Conservation (phyloP, 257 asterid species). For the Nicotiana otophora region DNA sequence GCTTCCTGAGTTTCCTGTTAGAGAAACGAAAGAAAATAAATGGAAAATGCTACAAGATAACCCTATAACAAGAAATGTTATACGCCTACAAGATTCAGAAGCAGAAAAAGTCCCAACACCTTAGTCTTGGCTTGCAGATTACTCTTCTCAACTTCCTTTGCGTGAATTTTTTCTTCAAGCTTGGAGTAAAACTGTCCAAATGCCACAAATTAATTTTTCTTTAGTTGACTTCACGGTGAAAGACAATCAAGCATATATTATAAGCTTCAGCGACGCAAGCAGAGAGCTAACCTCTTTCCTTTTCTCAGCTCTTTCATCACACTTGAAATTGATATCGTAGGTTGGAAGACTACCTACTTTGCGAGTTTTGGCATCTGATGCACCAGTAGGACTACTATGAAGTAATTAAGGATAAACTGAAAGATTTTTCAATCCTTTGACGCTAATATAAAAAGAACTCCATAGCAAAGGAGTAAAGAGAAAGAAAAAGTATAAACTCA, state of each 20-base stretch:
- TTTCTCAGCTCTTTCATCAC: conserved; percentile 95
- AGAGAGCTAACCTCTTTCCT: conserved; percentile 71
- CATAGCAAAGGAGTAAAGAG: neutral
- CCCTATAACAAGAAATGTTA: neutral
- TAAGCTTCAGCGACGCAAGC: neutral
- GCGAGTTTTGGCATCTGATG: conserved; percentile 52
- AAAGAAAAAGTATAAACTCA: neutral
- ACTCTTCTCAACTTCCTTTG: conserved; percentile 79
- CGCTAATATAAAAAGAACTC: conserved; percentile 3
- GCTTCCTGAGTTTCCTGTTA: conserved; percentile 87
- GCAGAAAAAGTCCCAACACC: conserved; percentile 32
- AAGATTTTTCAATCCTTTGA: neutral
- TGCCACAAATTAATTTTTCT: conserved; percentile 9
- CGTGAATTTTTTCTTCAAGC: conserved; percentile 91
- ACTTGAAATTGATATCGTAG: conserved; percentile 75
- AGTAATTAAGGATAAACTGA: conserved; percentile 43
- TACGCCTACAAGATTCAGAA: neutral
- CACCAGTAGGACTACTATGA: conserved; percentile 58
- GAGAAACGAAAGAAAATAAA: conserved; percentile 12
- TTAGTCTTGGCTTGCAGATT: conserved; percentile 67
- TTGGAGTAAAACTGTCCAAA: conserved; percentile 69
- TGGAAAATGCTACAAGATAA: neutral
- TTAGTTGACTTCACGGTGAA: conserved; percentile 3
- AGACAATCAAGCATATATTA: neutral
- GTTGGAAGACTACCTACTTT: conserved; percentile 69